phyloP scores from a whole-genome alignment of 352 stramenopile genomes.

The Pythium utonaiense region DNA sequence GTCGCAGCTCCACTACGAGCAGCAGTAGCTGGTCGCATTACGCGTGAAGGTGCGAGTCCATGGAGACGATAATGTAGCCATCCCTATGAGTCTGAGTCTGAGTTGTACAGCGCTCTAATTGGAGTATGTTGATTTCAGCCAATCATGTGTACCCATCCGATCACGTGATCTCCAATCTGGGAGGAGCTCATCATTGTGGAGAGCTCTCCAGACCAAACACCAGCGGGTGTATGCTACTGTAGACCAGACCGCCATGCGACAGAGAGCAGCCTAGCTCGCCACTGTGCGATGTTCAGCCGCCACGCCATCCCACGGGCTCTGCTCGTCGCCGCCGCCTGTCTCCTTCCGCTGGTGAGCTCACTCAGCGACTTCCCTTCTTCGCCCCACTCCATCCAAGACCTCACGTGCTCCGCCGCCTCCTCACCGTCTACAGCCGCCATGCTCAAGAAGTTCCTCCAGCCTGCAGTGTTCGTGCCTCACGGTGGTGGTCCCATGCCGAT shows the following conservation, averaged over 20 bases:
- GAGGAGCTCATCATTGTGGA: background rate
- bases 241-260: background rate
- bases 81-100: background rate
- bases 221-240: too few relatives aligned
- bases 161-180: background rate
- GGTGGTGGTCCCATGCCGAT: slow-evolving; percentile 60
- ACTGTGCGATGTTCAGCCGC: background rate
- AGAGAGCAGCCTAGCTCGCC: background rate
- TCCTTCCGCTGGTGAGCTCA: background rate
- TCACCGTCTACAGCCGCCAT: background rate
- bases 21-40: slow-evolving; percentile 12
- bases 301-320: background rate
- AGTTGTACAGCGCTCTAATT: background rate
- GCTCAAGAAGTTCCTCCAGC: slow-evolving; percentile 14
- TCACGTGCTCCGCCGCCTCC: background rate
- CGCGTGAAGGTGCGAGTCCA: slow-evolving; percentile 1
- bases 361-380: background rate
- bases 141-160: background rate
- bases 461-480: slow-evolving; percentile 33
- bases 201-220: background rate
- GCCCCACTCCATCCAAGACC: background rate
- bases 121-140: background rate
- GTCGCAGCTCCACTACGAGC: background rate
- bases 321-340: background rate
- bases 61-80: slow-evolving; percentile 2